A percentile compares a stretch with the other conserved stretches of the same genome.
phyloP scores from a whole-genome alignment of 1,284 basidiomycete genomes.

The Athelia sp. region DNA sequence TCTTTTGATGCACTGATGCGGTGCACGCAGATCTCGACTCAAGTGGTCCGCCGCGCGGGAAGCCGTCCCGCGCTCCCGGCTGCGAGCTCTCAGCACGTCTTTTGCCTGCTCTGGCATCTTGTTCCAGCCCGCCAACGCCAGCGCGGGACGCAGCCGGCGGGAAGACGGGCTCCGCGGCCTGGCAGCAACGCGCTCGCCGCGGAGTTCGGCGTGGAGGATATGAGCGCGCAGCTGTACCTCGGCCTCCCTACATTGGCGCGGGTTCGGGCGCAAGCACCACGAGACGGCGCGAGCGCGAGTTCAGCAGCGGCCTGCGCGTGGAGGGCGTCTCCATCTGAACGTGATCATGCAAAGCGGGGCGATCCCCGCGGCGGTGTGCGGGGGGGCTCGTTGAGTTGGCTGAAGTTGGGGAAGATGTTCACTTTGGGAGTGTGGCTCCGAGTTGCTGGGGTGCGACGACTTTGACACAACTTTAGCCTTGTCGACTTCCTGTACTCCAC shows the following conservation, averaged over 20 bases:
- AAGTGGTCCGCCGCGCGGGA: slow-evolving; percentile 42
- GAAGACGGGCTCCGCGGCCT: slow-evolving; percentile 4
- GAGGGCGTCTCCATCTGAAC: slow-evolving; percentile 38
- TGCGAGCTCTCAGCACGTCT: slow-evolving; percentile 48
- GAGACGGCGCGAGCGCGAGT: slow-evolving; percentile 42
- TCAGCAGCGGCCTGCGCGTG: slow-evolving; percentile 33
- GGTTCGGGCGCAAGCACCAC: too few species aligned
- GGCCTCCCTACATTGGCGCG: too few species aligned
- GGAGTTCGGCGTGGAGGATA: slow-evolving; percentile 24
- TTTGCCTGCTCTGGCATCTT: slow-evolving; percentile 38
- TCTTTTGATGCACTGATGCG: slow-evolving; percentile 31
- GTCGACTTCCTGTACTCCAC: too few species aligned
- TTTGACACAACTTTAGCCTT: too few species aligned
- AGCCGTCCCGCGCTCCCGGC: slow-evolving; percentile 54
- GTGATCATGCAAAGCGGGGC: neutral
- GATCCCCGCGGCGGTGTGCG: neutral
- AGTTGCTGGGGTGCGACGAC: too few species aligned
- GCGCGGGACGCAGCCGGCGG: slow-evolving; percentile 5
- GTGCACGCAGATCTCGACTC: slow-evolving; percentile 50
- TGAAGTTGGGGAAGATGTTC: neutral
- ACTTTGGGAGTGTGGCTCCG: too few species aligned
- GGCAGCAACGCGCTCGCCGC: slow-evolving; percentile 19
- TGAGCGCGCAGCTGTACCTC: slow-evolving; percentile 15
- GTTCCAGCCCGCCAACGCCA: too few species aligned
- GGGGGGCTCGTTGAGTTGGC: neutral